Evolutionary conservation across 2,329 filamentous ascomycete genomes (phyloP), one percentile per base, ranked within the genome.

Genomic region (Monosporascus ibericus): DNA sequence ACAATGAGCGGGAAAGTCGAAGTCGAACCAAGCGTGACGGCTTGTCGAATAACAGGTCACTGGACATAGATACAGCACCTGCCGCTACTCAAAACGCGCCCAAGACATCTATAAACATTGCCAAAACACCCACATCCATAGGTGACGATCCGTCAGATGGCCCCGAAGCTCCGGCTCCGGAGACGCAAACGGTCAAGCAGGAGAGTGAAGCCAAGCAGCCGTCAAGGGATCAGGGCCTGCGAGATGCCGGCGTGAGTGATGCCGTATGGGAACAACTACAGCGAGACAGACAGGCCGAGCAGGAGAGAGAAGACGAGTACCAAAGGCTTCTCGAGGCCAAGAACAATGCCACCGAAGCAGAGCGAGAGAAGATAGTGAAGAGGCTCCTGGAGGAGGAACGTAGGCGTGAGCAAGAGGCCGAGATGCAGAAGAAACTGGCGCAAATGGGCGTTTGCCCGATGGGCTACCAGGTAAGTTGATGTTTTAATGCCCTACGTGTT

Each of bases 191-290:
- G 2, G 20, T 42, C 11, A 42, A 42, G 18, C 39, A 42, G 20
- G 42, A 46, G 11, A 46, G 22, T 3, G n/a, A 22, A n/a, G 14
- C 7, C 14, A 1, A 15, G 25, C 42, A 27, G 24, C n/a, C 42
- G 4, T 18, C 24, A 22, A 2, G 9, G 3, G 5, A 27, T 17
- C 20, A 46, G 2, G 24, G 22, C 24, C 3, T 25, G 15, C 75
- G 84, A 14, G 85, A 88, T 53, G 64, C 72, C 0, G 79, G 79
- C 0, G 83, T 88, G 0, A 77, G 73, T 5, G 82, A 87, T 47
- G 78, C 68, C 6, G 68, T 81, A 1, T 88, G 85, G 85, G 67
- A 75, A 2, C 79, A 85, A 58, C 77, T 88, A 0, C 73, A 83
- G 54, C 60, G 54, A 1, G 80, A 86, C 64, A 70, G 66, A 20